These are phyloP conservation scores for Fermentozyma sake DNA, from an alignment of 1,139 yeast species.

Conservation along the genomic window DNA sequence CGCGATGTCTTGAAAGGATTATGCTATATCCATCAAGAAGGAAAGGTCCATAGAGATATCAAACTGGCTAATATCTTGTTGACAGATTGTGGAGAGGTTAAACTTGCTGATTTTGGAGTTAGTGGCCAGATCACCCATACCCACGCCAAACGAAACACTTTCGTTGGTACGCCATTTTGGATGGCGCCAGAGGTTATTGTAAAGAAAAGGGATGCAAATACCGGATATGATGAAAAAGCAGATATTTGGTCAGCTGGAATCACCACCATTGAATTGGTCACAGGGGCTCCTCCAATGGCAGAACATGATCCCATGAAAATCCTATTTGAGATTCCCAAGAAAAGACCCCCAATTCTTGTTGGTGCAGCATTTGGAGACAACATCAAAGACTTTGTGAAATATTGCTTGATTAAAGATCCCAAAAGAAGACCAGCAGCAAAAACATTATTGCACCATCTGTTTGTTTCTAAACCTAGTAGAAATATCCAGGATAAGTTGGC, in stretches of 20 bases:
- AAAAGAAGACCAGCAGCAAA: slow-evolving; percentile 45
- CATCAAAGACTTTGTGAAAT: slow-evolving; percentile 55
- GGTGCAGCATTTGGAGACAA: slow-evolving; percentile 38
- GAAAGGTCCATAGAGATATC: slow-evolving; percentile 78
- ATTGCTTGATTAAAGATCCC: slow-evolving; percentile 60
- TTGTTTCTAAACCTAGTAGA: too few species aligned
- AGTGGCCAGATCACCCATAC: slow-evolving; percentile 73
- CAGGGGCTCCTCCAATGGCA: slow-evolving; percentile 70
- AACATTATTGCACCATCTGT: slow-evolving; percentile 41
- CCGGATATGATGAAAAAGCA: slow-evolving; percentile 72
- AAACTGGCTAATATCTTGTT: slow-evolving; percentile 79
- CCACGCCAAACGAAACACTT: slow-evolving; percentile 56
- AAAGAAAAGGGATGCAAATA: slow-evolving; percentile 58
- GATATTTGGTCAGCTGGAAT: slow-evolving; percentile 90
- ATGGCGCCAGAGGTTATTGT: slow-evolving; percentile 87
- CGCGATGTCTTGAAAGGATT: slow-evolving; percentile 61
- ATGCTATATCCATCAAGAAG: slow-evolving; percentile 65
- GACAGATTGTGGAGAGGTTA: slow-evolving; percentile 58
- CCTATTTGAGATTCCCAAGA: slow-evolving; percentile 64
- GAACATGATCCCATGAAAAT: slow-evolving; percentile 73
- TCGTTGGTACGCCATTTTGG: slow-evolving; percentile 92
- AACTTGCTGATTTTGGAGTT: slow-evolving; percentile 85
- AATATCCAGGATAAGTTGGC: slow-evolving; percentile 6
- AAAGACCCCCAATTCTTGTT: slow-evolving; percentile 59
- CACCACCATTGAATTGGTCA: slow-evolving; percentile 69